These are phyloP conservation scores for Salvia rosmarinus DNA, from an alignment of 257 asterid genomes.

Conservation along the genomic window DNA sequence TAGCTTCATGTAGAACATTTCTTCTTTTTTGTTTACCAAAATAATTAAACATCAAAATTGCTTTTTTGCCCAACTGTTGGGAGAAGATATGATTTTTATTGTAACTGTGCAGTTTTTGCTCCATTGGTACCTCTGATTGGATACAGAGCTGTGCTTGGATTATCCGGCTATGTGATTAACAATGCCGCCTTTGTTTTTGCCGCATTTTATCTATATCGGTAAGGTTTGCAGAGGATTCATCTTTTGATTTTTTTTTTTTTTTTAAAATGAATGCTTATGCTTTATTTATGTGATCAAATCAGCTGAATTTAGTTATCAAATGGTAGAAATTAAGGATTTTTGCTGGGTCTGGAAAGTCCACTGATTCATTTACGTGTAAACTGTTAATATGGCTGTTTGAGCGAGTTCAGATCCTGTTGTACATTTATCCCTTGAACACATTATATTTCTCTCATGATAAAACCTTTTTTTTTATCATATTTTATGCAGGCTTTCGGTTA, in stretches of 20 bases:
- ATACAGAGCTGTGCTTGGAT: conserved; percentile 79
- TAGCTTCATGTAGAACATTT: conserved; percentile 11
- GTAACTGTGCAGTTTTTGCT: conserved; percentile 63
- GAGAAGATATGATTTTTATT: conserved; percentile 23
- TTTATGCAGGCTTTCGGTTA: conserved; percentile 69
- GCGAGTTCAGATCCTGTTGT: conserved; percentile 15
- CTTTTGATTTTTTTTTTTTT: too few relatives aligned
- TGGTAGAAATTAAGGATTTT: conserved; percentile 19
- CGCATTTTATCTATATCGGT: conserved; percentile 74
- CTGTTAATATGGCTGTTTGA: conserved; percentile 2
- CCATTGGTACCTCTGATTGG: conserved; percentile 86
- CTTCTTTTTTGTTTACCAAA: not conserved
- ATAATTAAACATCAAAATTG: not conserved
- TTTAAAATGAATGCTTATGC: conserved; percentile 9
- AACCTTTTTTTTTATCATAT: conserved; percentile 8
- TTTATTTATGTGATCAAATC: conserved; percentile 25
- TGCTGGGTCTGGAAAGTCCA: conserved; percentile 13
- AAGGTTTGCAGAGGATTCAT: conserved; percentile 25
- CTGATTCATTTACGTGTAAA: not conserved
- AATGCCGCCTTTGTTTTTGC: conserved; percentile 73
- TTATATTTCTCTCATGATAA: not conserved
- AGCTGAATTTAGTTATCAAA: conserved; percentile 10
- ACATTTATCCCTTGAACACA: not conserved
- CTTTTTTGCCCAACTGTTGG: not conserved
- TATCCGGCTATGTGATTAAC: conserved; percentile 81